Evolutionary conservation across 345 rosid species (phyloP).

Genomic region (Hibiscus trionum): DNA sequence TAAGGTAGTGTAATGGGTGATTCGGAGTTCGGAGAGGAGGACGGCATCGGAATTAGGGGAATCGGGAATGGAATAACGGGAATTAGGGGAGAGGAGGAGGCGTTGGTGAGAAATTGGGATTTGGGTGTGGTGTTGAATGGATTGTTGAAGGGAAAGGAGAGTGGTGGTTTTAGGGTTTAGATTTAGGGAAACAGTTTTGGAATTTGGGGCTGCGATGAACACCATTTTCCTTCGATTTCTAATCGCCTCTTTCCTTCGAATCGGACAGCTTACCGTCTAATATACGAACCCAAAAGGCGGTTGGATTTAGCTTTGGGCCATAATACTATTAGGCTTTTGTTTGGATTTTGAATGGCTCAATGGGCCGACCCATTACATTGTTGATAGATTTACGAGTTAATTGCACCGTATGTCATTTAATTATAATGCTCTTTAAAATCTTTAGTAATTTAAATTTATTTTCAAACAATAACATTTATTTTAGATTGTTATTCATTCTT

Average conservation of each 20-base stretch:
- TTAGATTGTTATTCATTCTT: too few relatives aligned
- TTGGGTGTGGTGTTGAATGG: constrained; percentile 29
- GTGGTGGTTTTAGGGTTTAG: constrained; percentile 49
- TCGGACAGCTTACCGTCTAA: background rate
- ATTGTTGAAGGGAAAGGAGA: constrained; percentile 38
- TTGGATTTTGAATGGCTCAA: background rate
- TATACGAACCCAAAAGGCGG: background rate
- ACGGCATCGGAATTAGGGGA: constrained; percentile 16
- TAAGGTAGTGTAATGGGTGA: constrained; percentile 42
- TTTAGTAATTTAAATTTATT: too few relatives aligned
- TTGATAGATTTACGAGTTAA: too few relatives aligned
- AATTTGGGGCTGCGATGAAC: constrained; percentile 43
- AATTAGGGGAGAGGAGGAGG: constrained; percentile 23
- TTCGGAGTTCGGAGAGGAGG: constrained; percentile 43
- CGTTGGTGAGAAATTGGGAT: constrained; percentile 39
- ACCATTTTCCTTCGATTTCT: constrained; percentile 31
- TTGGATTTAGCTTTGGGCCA: background rate
- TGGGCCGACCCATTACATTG: background rate
- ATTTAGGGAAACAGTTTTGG: constrained; percentile 38
- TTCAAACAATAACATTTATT: too few relatives aligned
- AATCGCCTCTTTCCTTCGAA: background rate
- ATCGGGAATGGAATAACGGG: constrained; percentile 7
- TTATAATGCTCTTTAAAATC: too few relatives aligned
- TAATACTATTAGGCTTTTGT: background rate
- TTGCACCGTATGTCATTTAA: too few relatives aligned